A percentile compares a stretch with the other conserved stretches of the same genome.
These are phyloP conservation scores for Kockiozyma suomiensis DNA, from an alignment of 805 yeast genomes.

Conservation along the genomic window DNA sequence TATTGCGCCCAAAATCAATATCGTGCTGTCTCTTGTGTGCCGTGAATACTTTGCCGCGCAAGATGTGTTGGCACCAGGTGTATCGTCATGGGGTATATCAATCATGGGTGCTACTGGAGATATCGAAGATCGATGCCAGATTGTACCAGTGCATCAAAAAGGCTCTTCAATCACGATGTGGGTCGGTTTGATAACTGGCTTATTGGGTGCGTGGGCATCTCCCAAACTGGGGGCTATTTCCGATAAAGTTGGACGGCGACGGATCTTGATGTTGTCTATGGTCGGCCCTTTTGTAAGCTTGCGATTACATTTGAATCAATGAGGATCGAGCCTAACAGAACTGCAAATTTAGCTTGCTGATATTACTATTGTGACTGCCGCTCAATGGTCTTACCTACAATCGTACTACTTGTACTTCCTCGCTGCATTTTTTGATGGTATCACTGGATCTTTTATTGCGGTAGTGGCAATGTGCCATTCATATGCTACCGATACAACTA, in stretches of 20 bases:
- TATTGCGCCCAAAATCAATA: constrained; percentile 28
- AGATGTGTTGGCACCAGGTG: background rate
- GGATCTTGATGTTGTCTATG: constrained; percentile 8
- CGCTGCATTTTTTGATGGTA: constrained; percentile 21
- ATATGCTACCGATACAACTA: constrained; percentile 25
- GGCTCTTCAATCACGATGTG: constrained; percentile 26
- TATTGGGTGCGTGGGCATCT: constrained; percentile 20
- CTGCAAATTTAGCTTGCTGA: constrained; percentile 13
- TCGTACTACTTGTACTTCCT: constrained; percentile 22
- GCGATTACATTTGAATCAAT: background rate
- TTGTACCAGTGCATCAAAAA: constrained; percentile 18
- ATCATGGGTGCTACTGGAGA: constrained; percentile 8
- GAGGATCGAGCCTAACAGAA: background rate
- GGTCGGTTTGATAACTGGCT: constrained; percentile 27
- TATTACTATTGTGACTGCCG: constrained; percentile 15
- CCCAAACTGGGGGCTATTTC: constrained; percentile 19
- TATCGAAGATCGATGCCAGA: constrained; percentile 23
- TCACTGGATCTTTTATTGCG: constrained; percentile 22
- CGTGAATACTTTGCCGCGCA: constrained; percentile 22
- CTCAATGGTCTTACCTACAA: constrained; percentile 15
- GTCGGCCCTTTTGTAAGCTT: constrained; percentile 26
- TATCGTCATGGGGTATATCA: background rate
- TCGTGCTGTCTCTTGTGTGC: constrained; percentile 23
- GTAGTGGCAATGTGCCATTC: constrained; percentile 31
- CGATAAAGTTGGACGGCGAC: constrained; percentile 23